Conservation (phyloP, 306 rosid genomes). For the Trifolium pratense region DNA sequence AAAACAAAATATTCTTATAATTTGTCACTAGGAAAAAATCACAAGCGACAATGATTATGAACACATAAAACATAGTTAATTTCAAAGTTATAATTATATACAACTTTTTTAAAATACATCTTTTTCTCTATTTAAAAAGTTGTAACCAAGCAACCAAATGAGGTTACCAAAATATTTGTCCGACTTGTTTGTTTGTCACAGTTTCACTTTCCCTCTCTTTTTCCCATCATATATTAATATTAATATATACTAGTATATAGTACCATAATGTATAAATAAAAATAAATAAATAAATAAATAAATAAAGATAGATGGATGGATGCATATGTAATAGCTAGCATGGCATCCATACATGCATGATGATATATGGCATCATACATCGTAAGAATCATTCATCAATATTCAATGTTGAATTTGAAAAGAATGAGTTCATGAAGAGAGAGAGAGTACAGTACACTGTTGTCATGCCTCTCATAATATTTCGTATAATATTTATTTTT, state of each 20-base stretch:
- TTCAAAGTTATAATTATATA: neutral
- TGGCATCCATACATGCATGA: neutral
- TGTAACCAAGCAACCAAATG: neutral
- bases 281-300: too few relatives aligned
- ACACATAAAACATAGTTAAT: neutral
- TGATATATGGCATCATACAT: neutral
- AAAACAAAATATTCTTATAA: neutral
- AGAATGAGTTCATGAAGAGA: constrained; percentile 5
- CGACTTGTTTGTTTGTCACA: neutral
- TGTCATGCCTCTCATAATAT: neutral
- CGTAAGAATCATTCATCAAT: neutral
- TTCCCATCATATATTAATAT: neutral
- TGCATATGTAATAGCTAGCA: too few relatives aligned
- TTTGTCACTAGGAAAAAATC: neutral
- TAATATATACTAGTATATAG: neutral
- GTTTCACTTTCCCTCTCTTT: neutral
- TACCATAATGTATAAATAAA: neutral
- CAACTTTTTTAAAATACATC: neutral
- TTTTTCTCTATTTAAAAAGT: neutral
- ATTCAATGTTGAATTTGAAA: neutral
- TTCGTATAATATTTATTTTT: neutral
- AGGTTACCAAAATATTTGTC: neutral
- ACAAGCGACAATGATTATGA: neutral
- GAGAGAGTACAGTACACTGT: constrained; percentile 20
- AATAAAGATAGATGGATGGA: too few relatives aligned